These are phyloP conservation scores for Pseudocercospora ulei DNA, from an alignment of 2,329 filamentous ascomycete species.

Conservation along the genomic window DNA sequence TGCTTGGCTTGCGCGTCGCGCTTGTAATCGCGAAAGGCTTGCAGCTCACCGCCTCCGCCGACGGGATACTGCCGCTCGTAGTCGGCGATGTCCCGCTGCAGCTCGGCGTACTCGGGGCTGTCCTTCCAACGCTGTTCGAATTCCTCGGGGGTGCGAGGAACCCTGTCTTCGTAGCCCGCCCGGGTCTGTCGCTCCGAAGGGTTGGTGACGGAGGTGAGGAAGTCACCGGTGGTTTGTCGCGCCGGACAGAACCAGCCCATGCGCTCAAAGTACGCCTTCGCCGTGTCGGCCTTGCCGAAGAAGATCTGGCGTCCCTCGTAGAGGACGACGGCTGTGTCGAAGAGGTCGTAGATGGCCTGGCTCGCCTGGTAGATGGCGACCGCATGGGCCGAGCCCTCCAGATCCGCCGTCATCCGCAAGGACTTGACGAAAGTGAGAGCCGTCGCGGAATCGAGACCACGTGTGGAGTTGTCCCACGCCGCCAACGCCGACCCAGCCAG, in stretches of 20 bases:
- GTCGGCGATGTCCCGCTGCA: conserved; percentile 40
- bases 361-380: conserved; percentile 68
- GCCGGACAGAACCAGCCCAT: conserved; percentile 64
- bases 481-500: conserved; percentile 52
- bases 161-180: conserved; percentile 39
- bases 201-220: conserved; percentile 63
- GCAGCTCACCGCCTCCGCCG: conserved; percentile 39
- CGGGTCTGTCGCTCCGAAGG: conserved; percentile 41
- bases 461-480: conserved; percentile 70
- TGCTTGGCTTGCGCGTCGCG: conserved; percentile 41
- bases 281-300: conserved; percentile 55
- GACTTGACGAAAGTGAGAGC: conserved; percentile 67
- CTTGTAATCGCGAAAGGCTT: conserved; percentile 42
- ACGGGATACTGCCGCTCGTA: conserved; percentile 42
- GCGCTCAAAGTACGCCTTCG: conserved; percentile 59
- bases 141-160: conserved; percentile 44
- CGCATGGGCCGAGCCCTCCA: conserved; percentile 55
- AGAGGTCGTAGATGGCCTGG: conserved; percentile 58
- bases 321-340: conserved; percentile 60
- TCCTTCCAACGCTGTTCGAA: conserved; percentile 47
- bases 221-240: conserved; percentile 64
- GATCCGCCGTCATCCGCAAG: conserved; percentile 56
- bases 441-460: conserved; percentile 65
- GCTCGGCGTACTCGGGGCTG: conserved; percentile 42
- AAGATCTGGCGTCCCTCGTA: conserved; percentile 62